These are phyloP conservation scores for Diutina sp. DNA, from an alignment of 1,139 yeast genomes.

Conservation along the genomic window DNA sequence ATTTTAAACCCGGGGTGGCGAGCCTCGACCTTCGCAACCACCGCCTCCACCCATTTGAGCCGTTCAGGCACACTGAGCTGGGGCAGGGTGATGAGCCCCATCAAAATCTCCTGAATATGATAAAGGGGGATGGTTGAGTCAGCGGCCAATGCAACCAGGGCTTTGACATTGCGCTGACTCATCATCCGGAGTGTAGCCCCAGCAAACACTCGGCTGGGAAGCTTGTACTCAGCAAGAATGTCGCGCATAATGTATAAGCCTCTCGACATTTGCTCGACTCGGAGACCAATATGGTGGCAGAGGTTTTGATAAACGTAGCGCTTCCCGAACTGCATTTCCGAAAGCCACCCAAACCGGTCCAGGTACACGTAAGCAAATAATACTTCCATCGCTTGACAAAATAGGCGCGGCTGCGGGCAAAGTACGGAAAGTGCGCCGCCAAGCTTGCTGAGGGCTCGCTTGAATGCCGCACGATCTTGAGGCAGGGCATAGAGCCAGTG, in stretches of 20 bases:
- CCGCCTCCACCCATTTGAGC: background rate
- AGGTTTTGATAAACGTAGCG: background rate
- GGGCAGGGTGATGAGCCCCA: background rate
- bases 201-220: background rate
- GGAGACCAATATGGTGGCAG: background rate
- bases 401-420: background rate
- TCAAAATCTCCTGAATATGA: background rate
- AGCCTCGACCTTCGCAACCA: background rate
- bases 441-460: background rate
- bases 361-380: background rate
- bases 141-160: background rate
- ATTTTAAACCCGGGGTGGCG: background rate
- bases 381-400: background rate
- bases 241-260: background rate
- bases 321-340: background rate
- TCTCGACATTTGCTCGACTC: background rate
- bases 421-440: background rate
- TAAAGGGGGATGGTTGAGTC: background rate
- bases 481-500: slow-evolving; percentile 1
- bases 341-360: background rate
- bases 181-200: background rate
- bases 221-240: background rate
- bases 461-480: background rate
- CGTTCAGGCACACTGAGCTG: background rate
- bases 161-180: background rate